Percentiles rank a stretch among this genome's conserved stretches.
These are phyloP conservation scores for Petunia secreta DNA, from an alignment of 257 asterid genomes.

Conservation along the genomic window DNA sequence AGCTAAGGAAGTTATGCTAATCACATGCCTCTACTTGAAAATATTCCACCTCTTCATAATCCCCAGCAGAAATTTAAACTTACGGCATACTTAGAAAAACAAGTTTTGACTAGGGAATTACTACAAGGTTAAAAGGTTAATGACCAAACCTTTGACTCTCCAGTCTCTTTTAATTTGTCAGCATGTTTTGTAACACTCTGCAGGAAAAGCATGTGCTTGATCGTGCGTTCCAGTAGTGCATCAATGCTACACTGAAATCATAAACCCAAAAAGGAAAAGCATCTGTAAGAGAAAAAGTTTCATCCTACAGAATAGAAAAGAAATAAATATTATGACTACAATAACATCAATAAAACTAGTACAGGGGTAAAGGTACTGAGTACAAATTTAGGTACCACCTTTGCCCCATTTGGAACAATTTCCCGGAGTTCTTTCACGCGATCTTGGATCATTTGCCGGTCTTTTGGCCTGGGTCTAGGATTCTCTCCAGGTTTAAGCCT, in stretches of 20 bases:
- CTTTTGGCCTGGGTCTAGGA: conserved; percentile 95
- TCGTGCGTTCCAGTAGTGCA: conserved; percentile 88
- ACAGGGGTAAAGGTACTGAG: not conserved
- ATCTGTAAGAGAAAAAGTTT: conserved; percentile 3
- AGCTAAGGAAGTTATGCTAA: no score
- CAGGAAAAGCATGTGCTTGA: conserved; percentile 93
- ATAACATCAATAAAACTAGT: not conserved
- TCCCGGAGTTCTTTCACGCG: conserved; percentile 92
- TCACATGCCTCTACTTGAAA: not conserved
- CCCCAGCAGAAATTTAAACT: no score
- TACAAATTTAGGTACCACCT: conserved; percentile 51
- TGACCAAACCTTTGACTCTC: conserved; percentile 74
- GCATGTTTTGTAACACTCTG: conserved; percentile 93
- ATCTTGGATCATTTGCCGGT: conserved; percentile 98
- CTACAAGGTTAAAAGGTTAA: not conserved
- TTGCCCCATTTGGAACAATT: conserved; percentile 90
- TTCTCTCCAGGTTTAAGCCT: conserved; percentile 92
- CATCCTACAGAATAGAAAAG: not conserved
- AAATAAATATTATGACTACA: not conserved
- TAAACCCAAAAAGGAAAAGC: conserved; percentile 16
- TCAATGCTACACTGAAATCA: conserved; percentile 92
- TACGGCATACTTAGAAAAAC: no score
- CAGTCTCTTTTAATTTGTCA: conserved; percentile 79
- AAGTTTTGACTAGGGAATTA: not conserved
- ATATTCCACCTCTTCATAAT: no score